phyloP scores from a whole-genome alignment of 768 basidiomycete genomes.

The Russula dissimulans region DNA sequence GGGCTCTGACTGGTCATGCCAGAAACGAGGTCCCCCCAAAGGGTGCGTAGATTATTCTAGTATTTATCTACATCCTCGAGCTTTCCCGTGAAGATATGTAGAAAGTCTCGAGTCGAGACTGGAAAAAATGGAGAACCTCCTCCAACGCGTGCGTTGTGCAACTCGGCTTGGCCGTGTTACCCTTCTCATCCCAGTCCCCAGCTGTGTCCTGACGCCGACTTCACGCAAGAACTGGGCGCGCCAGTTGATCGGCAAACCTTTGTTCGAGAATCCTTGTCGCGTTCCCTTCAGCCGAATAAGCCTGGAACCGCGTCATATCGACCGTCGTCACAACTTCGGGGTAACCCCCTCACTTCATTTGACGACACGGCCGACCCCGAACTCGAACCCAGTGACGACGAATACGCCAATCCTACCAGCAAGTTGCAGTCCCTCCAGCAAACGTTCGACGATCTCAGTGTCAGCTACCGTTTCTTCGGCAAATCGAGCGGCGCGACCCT shows the following conservation, averaged over 20 bases:
- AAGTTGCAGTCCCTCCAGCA: conserved; percentile 24
- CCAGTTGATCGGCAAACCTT: conserved; percentile 34
- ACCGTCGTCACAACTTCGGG: background rate
- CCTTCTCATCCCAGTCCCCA: conserved; percentile 21
- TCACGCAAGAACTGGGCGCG: conserved; percentile 48
- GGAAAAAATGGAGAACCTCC: conserved; percentile 34
- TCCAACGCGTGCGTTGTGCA: conserved; percentile 27
- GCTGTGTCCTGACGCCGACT: conserved; percentile 58
- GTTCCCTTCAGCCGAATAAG: conserved; percentile 9
- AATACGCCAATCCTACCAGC: conserved; percentile 23
- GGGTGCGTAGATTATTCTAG: conserved; percentile 31
- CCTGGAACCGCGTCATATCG: conserved; percentile 1
- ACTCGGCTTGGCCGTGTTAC: background rate
- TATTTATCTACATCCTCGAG: background rate
- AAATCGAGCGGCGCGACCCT: conserved; percentile 36
- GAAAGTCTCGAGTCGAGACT: conserved; percentile 37
- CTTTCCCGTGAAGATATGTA: conserved; percentile 24
- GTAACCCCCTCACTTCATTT: background rate
- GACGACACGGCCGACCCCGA: conserved; percentile 4
- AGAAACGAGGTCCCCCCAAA: conserved; percentile 55
- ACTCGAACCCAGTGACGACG: conserved; percentile 17
- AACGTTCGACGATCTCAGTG: conserved; percentile 23
- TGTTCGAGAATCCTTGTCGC: conserved; percentile 15
- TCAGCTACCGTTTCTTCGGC: conserved; percentile 32
- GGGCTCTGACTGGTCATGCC: background rate